These are phyloP conservation scores for Rhizopogon salebrosus DNA, from an alignment of 768 basidiomycete species.

Conservation along the genomic window DNA sequence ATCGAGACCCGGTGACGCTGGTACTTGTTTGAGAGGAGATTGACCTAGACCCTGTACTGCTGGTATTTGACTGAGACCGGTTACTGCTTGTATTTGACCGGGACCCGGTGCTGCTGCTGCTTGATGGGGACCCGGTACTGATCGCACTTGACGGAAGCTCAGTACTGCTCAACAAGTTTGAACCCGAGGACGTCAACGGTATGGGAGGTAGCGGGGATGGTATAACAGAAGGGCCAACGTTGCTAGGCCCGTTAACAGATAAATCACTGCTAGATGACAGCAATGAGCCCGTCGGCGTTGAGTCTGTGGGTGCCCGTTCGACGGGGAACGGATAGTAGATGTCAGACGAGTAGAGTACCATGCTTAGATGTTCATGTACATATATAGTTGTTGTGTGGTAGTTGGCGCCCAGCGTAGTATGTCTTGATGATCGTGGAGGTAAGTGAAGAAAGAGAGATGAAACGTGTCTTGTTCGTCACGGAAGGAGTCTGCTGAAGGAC, in stretches of 20 bases:
- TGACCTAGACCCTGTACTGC: too few species aligned
- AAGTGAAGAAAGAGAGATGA: neutral
- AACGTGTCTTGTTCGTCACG: neutral
- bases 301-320: neutral
- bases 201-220: neutral
- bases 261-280: neutral
- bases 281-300: neutral
- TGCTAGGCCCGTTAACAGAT: neutral
- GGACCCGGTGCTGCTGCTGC: too few species aligned
- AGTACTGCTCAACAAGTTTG: neutral
- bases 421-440: neutral
- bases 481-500: neutral
- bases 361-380: neutral
- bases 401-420: neutral
- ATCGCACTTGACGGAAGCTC: too few species aligned
- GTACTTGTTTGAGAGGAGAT: too few species aligned
- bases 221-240: neutral
- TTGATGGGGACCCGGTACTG: too few species aligned
- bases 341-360: neutral
- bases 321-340: neutral
- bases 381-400: neutral
- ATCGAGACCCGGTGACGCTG: neutral
- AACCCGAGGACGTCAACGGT: too few species aligned
- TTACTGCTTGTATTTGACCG: too few species aligned
- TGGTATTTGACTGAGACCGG: too few species aligned